Evolutionary conservation across 345 rosid species (phyloP), one percentile per base, ranked within the genome.

Genomic region (Alliaria petiolata): DNA sequence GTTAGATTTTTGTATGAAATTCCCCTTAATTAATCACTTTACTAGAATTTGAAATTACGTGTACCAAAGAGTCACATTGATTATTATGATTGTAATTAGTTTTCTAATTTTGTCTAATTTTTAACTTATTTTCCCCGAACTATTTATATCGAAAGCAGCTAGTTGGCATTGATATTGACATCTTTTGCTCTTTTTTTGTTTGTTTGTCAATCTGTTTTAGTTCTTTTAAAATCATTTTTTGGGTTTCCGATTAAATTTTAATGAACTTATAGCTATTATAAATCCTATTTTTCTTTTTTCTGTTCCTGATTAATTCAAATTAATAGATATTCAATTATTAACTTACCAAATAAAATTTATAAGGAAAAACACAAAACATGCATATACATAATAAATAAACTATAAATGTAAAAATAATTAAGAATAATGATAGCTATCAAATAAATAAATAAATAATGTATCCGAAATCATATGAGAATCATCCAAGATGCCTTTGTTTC

Each of bases 111-210:
- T 45, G 75, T 55, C 70, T 76, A 45, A 76, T 69, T 69, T n/a
- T 65, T 51, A 51, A 58, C 61, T 53, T 53, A 12, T 49, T 58
- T 66, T 61, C 36, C 50, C 8, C 45, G 11, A 61, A 60, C 56
- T 67, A 52, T 69, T 76, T 62, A 69, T 46, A 53, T 76, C 43
- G 6, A 69, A 45, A 54, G 52, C 30, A 33, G 47, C 70, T 56
- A 68, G 75, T 62, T 69, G 79, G 70, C 79, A 62, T 36, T 69
- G 79, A 76, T 63, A n/a, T n/a, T 46, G 75, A 76, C 79, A 55
- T 75, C 40, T 62, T n/a, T 20, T 56, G 34, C 47, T 62, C 31
- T 53, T 0, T 26, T 52, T 36, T 6, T 49, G 12, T 49, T 11
- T 1, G 2, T 13, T n/a, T 20, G 13, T 7, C 25, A 26, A 22